These are phyloP conservation scores for Elongisporangium prolatum DNA, from an alignment of 352 stramenopile genomes.

Conservation along the genomic window DNA sequence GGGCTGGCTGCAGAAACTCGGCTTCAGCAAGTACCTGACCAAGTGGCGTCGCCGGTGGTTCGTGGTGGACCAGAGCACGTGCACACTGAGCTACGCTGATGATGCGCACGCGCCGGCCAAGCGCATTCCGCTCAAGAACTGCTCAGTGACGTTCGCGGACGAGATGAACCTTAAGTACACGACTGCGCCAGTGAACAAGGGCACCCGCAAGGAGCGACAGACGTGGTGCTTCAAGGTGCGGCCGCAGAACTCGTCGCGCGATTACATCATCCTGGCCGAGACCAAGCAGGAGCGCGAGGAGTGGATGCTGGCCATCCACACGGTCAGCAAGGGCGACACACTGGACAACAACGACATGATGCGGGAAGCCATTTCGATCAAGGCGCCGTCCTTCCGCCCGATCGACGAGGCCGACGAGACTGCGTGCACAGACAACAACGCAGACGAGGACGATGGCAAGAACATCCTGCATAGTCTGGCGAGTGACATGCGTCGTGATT, in stretches of 20 bases:
- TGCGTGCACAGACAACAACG: constrained; percentile 34
- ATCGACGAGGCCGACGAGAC: constrained; percentile 1
- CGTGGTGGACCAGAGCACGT: constrained; percentile 71
- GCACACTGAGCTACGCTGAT: constrained; percentile 75
- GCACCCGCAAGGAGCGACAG: constrained; percentile 70
- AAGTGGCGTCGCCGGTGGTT: constrained; percentile 80
- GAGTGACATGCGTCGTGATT: constrained; percentile 49
- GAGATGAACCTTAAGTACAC: constrained; percentile 87
- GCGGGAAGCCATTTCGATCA: constrained; percentile 12
- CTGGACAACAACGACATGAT: constrained; percentile 31
- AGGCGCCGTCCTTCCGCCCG: constrained; percentile 2
- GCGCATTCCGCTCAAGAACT: constrained; percentile 67
- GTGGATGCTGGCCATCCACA: constrained; percentile 85
- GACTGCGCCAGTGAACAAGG: constrained; percentile 81
- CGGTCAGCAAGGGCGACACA: constrained; percentile 60
- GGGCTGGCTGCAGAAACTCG: constrained; percentile 82
- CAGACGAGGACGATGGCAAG: constrained; percentile 42
- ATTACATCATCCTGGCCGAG: constrained; percentile 82
- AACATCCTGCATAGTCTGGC: constrained; percentile 46
- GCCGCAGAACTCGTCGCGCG: constrained; percentile 63
- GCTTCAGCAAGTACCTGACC: constrained; percentile 63
- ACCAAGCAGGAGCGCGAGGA: constrained; percentile 89
- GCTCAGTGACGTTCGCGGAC: constrained; percentile 64
- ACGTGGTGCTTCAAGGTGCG: constrained; percentile 86
- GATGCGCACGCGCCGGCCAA: constrained; percentile 58